Base-by-base conservation (phyloP, 805 yeast genomes). In the Kuraishia borneana region DNA sequence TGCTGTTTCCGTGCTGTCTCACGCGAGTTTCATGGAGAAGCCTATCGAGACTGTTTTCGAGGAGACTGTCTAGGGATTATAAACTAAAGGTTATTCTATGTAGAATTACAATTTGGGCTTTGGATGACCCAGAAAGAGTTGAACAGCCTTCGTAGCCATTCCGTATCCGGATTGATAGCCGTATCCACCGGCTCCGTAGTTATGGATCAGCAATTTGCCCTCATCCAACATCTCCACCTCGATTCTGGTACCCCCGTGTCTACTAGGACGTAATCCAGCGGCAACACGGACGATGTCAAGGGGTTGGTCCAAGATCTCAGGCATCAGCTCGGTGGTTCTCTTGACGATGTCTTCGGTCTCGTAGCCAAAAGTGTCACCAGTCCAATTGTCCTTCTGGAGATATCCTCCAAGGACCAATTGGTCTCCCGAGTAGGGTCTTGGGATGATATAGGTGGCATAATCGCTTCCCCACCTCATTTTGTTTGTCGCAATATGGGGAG, bases 41-140 rank as follows among this genome's bases (percentile, higher is more conserved):
- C 99, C 99, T 30, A 84, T 92, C 45, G 98, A 92, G 65, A 82
- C 94, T 25, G 96, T 92, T 16, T 92, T 92, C 52, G 96, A 88
- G 58, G 97, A 88, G 56, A 43, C 48, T 30, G 70, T 64, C 41
- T 64, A 49, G 38, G 13, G 14, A 14, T 26, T 32, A 14, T n/a
- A 17, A 18, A 30, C 25, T 13, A 26, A 34, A 17, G 8, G 30
- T 18, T 10, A 25, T 16, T 7, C 22, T 23, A 25, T 13, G 14
- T n/a, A 32, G 4, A 25, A 14, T 20, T 18, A 9, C 14, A 12
- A 6, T 30, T 32, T 32, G 22, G n/a, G n/a, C n/a, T 13, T 19
- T 8, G 10, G 12, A 12, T 17, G 16, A 10, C 19, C 35, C 6
- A 40, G 36, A 20, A 44, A 38, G 5, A 63, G 42, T 3, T 51